These are phyloP conservation scores for Allium sativum DNA, from an alignment of 106 monocot genomes.

Conservation along the genomic window DNA sequence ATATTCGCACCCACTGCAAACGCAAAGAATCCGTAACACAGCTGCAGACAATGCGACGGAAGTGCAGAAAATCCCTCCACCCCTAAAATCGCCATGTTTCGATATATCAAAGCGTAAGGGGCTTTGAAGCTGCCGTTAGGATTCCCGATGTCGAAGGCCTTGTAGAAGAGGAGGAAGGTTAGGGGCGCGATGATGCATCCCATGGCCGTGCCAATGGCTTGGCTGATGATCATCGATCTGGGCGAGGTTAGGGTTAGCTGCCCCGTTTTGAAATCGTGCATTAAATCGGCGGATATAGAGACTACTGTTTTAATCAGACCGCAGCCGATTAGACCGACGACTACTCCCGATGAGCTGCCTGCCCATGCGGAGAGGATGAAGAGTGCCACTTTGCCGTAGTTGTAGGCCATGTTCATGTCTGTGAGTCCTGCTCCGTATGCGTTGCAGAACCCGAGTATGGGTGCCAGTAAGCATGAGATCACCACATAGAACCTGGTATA, in stretches of 20 bases:
- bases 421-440: conserved; percentile 40
- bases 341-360: conserved; percentile 23
- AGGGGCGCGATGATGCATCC: conserved; percentile 49
- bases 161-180: conserved; percentile 40
- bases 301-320: conserved; percentile 53
- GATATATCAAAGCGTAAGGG: conserved; percentile 39
- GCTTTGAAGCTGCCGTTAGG: conserved; percentile 19
- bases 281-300: conserved; percentile 65
- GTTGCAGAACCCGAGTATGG: conserved; percentile 40
- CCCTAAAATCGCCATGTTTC: conserved; percentile 42
- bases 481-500: conserved; percentile 17
- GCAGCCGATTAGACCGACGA: conserved; percentile 40
- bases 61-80: conserved; percentile 12
- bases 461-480: conserved; percentile 42
- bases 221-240: conserved; percentile 45
- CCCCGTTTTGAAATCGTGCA: conserved; percentile 55
- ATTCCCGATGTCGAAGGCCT: conserved; percentile 28
- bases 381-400: conserved; percentile 56
- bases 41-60: conserved; percentile 16
- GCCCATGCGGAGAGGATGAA: conserved; percentile 44
- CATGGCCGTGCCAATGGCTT: conserved; percentile 50
- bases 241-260: conserved; percentile 56
- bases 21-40: conserved; percentile 21
- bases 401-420: conserved; percentile 39
- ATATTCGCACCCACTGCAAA: conserved; percentile 19